These are phyloP conservation scores for Amphibolis antarctica DNA, from an alignment of 106 monocot genomes.

Conservation along the genomic window DNA sequence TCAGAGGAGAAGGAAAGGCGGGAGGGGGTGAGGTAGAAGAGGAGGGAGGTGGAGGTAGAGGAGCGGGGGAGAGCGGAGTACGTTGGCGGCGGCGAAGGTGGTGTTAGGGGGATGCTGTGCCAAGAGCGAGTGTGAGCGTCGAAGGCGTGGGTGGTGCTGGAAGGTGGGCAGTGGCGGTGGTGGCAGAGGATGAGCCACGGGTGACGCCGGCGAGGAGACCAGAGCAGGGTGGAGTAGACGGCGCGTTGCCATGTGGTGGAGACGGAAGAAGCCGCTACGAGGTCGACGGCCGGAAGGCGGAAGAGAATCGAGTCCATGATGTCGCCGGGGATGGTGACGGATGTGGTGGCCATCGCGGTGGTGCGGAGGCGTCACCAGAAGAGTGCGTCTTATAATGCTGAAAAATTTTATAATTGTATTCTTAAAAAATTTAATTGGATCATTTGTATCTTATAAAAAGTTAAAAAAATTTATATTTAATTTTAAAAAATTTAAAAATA, in stretches of 20 bases:
- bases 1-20: conserved; percentile 11
- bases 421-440: no score
- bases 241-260: conserved; percentile 34
- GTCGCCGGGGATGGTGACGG: conserved; percentile 21
- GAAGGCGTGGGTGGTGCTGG: conserved; percentile 22
- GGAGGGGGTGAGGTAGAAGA: conserved; percentile 21
- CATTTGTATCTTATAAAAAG: no score
- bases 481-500: no score
- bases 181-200: conserved; percentile 41
- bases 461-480: no score
- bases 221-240: conserved; percentile 20
- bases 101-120: not conserved
- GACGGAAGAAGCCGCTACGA: conserved; percentile 26
- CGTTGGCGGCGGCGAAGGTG: not conserved
- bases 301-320: conserved; percentile 30
- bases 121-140: conserved; percentile 12
- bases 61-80: conserved; percentile 3
- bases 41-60: conserved; percentile 1
- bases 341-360: no score
- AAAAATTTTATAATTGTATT: no score
- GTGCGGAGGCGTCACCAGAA: no score
- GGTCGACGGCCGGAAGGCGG: conserved; percentile 32
- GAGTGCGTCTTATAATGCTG: no score
- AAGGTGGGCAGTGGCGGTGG: conserved; percentile 8
- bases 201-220: conserved; percentile 9